Evolutionary conservation across 1,284 basidiomycete species (phyloP).

Genomic region (Papiliotrema terrestris): DNA sequence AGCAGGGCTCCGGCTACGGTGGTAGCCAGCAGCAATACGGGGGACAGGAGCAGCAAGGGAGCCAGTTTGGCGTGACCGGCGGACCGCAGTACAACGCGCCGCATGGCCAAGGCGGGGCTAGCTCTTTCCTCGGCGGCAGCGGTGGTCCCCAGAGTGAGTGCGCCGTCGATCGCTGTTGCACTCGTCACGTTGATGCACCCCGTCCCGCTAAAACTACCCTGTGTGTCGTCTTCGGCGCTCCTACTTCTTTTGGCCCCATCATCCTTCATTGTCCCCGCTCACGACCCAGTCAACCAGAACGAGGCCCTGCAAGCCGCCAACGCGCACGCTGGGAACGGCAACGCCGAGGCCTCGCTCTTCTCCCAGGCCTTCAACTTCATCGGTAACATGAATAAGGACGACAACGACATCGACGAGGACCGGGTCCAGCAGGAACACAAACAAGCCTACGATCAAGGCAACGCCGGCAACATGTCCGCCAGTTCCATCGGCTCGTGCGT

Average conservation of each 20-base stretch:
- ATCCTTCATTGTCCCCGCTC: background rate
- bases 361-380: slow-evolving; percentile 25
- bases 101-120: slow-evolving; percentile 31
- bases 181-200: too few relatives aligned
- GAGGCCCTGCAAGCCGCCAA: slow-evolving; percentile 40
- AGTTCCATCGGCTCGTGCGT: slow-evolving; percentile 56
- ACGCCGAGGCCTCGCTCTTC: slow-evolving; percentile 36
- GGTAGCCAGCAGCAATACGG: slow-evolving; percentile 4
- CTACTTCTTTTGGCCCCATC: background rate
- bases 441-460: slow-evolving; percentile 55
- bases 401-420: slow-evolving; percentile 60
- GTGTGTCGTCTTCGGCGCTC: background rate
- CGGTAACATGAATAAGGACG: slow-evolving; percentile 30
- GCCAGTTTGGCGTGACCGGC: slow-evolving; percentile 25
- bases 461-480: slow-evolving; percentile 57
- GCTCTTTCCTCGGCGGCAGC: slow-evolving; percentile 9
- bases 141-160: slow-evolving; percentile 27
- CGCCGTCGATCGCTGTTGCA: background rate
- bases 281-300: slow-evolving; percentile 35
- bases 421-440: slow-evolving; percentile 56
- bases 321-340: slow-evolving; percentile 37
- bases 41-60: background rate
- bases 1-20: background rate
- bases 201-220: too few relatives aligned
- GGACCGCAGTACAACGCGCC: slow-evolving; percentile 39